A percentile compares a stretch with the other conserved stretches of the same genome.
These are phyloP conservation scores for Verticillium zaregamsianum DNA, from an alignment of 2,329 filamentous ascomycete species.

Conservation along the genomic window DNA sequence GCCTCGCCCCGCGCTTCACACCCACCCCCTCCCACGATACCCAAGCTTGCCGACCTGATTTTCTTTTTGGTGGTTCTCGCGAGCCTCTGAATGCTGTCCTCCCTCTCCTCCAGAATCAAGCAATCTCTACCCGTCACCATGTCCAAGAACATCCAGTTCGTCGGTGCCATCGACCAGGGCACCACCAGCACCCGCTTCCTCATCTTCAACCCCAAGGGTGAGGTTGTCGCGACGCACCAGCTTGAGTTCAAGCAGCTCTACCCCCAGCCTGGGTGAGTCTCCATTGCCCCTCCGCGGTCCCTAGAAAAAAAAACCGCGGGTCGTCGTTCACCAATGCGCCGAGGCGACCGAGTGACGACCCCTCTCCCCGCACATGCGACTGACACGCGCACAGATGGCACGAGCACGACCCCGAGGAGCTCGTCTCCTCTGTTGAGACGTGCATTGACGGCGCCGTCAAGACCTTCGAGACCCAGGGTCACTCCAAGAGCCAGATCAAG, in stretches of 20 bases:
- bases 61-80: not conserved
- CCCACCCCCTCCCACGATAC: constrained; percentile 4
- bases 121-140: constrained; percentile 2
- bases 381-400: constrained; percentile 62
- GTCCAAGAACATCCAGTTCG: constrained; percentile 41
- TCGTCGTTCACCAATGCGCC: not conserved
- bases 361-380: not conserved
- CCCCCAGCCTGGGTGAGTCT: constrained; percentile 65
- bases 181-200: constrained; percentile 76
- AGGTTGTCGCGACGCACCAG: constrained; percentile 69
- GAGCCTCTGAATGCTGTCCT: constrained; percentile 17
- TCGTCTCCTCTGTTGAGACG: constrained; percentile 65
- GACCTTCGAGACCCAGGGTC: constrained; percentile 63
- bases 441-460: constrained; percentile 74
- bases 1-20: constrained; percentile 3
- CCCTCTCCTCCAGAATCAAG: constrained; percentile 9
- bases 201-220: constrained; percentile 68
- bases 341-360: not conserved
- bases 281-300: not conserved
- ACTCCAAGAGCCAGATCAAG: constrained; percentile 64
- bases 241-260: constrained; percentile 73
- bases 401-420: constrained; percentile 75
- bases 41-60: not conserved
- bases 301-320: not conserved
- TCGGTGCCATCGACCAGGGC: constrained; percentile 76